phyloP scores from a whole-genome alignment of 495 filamentous ascomycete genomes.

The Talaromyces borbonicus region DNA sequence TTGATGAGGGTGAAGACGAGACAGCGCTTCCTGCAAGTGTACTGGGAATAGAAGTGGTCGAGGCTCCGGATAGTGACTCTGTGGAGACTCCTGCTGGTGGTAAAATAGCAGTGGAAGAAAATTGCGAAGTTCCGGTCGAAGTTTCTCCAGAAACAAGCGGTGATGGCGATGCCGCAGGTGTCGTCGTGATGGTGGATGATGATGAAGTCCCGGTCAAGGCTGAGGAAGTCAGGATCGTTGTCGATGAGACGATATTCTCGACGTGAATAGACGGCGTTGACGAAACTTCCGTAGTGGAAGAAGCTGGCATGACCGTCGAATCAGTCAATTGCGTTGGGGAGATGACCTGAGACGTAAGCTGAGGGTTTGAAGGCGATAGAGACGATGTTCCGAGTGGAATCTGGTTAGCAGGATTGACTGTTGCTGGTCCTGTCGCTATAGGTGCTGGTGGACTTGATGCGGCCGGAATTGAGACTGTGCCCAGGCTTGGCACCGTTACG shows the following conservation, averaged over 20 bases:
- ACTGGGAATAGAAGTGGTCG: constrained; percentile 8
- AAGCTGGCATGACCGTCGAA: constrained; percentile 2
- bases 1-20: constrained; percentile 13
- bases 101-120: background rate
- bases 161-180: too few relatives aligned
- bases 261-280: background rate
- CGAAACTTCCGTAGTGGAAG: background rate
- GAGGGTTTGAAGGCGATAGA: background rate
- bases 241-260: background rate
- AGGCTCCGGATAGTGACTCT: constrained; percentile 14
- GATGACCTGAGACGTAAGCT: constrained; percentile 7
- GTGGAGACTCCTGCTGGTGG: constrained; percentile 10
- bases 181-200: background rate
- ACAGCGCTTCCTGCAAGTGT: constrained; percentile 11
- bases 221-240: background rate
- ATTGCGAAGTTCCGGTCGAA: background rate
- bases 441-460: background rate
- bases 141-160: background rate
- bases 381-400: constrained; percentile 9
- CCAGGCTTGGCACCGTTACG: constrained; percentile 5
- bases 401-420: constrained; percentile 6
- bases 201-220: background rate
- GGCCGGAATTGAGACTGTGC: constrained; percentile 7
- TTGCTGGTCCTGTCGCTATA: background rate
- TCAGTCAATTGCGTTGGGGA: constrained; percentile 3